Evolutionary conservation across 225 moss, liverwort and hornwort genomes (phyloP).

Genomic region (Pseudoscleropodium purum): DNA sequence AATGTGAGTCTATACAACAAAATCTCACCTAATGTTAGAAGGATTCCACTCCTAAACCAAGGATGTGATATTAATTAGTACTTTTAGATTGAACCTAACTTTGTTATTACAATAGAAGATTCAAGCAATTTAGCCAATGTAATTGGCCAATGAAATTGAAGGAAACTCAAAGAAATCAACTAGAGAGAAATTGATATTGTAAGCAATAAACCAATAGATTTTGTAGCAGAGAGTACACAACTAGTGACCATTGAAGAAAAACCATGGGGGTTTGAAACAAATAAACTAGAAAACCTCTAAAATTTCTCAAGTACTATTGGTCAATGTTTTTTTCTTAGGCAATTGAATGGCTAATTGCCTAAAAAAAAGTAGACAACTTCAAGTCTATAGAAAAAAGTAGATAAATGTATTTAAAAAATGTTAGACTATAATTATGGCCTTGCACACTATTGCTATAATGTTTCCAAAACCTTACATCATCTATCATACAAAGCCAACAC

Average conservation of each 20-base stretch:
- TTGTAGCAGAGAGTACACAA: background rate
- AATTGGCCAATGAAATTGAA: background rate
- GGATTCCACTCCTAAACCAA: too few relatives aligned
- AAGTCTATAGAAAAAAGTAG: too few relatives aligned
- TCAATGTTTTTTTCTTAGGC: too few relatives aligned
- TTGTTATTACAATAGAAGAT: background rate
- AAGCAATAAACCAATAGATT: background rate
- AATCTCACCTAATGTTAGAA: too few relatives aligned
- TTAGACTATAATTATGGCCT: too few relatives aligned
- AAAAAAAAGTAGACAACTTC: too few relatives aligned
- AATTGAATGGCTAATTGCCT: too few relatives aligned
- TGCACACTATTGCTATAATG: too few relatives aligned
- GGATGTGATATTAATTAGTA: background rate
- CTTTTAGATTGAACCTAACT: background rate
- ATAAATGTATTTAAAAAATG: too few relatives aligned
- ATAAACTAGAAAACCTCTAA: background rate
- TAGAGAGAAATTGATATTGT: background rate
- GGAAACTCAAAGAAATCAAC: background rate
- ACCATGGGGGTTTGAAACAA: fast-evolving
- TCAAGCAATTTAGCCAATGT: background rate
- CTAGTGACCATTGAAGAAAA: background rate
- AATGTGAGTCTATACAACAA: too few relatives aligned
- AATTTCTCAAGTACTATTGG: background rate
- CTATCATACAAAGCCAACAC: too few relatives aligned
- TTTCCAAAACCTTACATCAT: too few relatives aligned